Conservation (phyloP, 257 asterid species). For the Ilex asprella region DNA sequence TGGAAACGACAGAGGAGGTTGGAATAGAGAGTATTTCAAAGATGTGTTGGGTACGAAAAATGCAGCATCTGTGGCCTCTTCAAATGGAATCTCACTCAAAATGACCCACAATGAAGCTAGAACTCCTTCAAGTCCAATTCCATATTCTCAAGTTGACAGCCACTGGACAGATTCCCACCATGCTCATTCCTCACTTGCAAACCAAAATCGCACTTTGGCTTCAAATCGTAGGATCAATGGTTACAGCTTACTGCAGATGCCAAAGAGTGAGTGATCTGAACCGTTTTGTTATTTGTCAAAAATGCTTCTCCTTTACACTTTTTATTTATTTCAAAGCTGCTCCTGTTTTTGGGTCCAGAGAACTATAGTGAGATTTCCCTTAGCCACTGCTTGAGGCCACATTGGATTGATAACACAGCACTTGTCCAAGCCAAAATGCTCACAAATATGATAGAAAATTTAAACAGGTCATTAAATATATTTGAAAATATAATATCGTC, state of each 20-base stretch:
- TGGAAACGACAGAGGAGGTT: conserved; percentile 19
- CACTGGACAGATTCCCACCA: conserved; percentile 13
- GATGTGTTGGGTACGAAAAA: conserved; percentile 31
- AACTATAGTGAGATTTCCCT: too few species aligned
- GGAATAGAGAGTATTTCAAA: conserved; percentile 27
- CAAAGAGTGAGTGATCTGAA: conserved; percentile 36
- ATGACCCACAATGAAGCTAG: conserved; percentile 6
- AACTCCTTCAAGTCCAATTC: conserved; percentile 14
- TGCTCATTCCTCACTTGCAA: conserved; percentile 14
- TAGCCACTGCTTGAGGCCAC: too few species aligned
- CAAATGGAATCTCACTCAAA: conserved; percentile 12
- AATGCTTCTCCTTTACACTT: neutral
- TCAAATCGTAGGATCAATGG: conserved; percentile 18
- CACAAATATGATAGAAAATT: too few species aligned
- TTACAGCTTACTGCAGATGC: conserved; percentile 30
- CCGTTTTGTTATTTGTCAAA: neutral
- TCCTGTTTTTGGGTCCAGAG: neutral
- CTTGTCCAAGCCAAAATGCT: too few species aligned
- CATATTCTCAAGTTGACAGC: conserved; percentile 29
- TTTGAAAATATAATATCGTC: too few species aligned
- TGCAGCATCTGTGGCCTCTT: conserved; percentile 6
- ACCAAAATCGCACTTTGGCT: conserved; percentile 20
- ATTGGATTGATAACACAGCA: too few species aligned
- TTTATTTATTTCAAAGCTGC: neutral
- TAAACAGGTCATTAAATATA: too few species aligned